phyloP scores from a whole-genome alignment of 2,329 filamentous ascomycete genomes.

The Penicillium polonicum region DNA sequence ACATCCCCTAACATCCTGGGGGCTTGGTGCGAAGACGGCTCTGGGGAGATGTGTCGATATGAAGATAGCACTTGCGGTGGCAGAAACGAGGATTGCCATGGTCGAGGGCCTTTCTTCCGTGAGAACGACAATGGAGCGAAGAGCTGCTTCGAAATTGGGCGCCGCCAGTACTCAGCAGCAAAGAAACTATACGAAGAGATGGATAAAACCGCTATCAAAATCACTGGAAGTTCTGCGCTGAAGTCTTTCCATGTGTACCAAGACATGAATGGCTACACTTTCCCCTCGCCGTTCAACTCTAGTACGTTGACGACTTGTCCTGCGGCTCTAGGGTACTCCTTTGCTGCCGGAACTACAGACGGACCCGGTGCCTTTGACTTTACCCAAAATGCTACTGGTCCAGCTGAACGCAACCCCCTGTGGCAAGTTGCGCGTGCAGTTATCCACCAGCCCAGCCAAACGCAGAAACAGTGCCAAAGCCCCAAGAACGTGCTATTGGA shows the following conservation, averaged over 20 bases:
- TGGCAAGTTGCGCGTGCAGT: constrained; percentile 75
- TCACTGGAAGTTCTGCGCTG: constrained; percentile 62
- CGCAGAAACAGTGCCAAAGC: constrained; percentile 73
- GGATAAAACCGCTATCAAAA: constrained; percentile 39
- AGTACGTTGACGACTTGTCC: constrained; percentile 69
- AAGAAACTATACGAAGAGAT: constrained; percentile 58
- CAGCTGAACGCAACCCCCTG: constrained; percentile 68
- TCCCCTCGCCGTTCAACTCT: constrained; percentile 67
- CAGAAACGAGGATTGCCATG: constrained; percentile 45
- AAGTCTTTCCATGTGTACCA: constrained; percentile 83
- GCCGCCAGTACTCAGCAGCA: constrained; percentile 46
- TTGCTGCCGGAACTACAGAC: constrained; percentile 89
- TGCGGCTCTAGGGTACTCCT: constrained; percentile 85
- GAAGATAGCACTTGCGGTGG: constrained; percentile 76
- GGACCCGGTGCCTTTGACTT: constrained; percentile 92
- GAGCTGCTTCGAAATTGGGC: constrained; percentile 52
- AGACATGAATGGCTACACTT: constrained; percentile 74
- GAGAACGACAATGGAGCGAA: constrained; percentile 48
- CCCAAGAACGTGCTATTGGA: constrained; percentile 85
- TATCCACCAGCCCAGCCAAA: constrained; percentile 66
- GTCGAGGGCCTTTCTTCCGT: constrained; percentile 47
- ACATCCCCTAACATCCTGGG: constrained; percentile 85
- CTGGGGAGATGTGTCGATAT: constrained; percentile 53
- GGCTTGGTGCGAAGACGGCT: constrained; percentile 85
- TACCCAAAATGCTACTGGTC: constrained; percentile 79